phyloP scores from a whole-genome alignment of 305 asterid genomes.

The Rubia peregrina region DNA sequence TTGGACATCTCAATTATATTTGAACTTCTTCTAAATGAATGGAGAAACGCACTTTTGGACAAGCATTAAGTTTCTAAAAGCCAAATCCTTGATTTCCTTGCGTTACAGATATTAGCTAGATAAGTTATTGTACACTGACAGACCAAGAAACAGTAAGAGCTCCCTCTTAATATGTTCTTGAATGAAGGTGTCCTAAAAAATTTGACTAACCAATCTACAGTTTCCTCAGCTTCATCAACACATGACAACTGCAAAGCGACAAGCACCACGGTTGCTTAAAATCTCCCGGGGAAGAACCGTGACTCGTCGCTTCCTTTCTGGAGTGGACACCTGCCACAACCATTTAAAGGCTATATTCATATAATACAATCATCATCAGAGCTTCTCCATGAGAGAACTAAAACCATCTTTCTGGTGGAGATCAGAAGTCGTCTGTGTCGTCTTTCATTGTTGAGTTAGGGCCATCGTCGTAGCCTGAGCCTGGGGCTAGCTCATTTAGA shows the following conservation, averaged over 20 bases:
- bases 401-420: conserved; percentile 17
- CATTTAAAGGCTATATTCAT: conserved; percentile 21
- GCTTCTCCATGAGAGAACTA: conserved; percentile 27
- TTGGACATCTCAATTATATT: too few relatives aligned
- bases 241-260: conserved; percentile 24
- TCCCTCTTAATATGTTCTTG: conserved; percentile 24
- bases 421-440: conserved; percentile 39
- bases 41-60: neutral
- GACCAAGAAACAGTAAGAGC: conserved; percentile 28
- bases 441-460: conserved; percentile 47
- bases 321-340: conserved; percentile 28
- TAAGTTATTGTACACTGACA: conserved; percentile 45
- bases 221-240: conserved; percentile 30
- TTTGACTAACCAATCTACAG: conserved; percentile 45
- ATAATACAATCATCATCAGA: conserved; percentile 34
- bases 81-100: conserved; percentile 10
- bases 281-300: conserved; percentile 34
- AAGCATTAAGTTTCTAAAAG: conserved; percentile 5
- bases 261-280: conserved; percentile 19
- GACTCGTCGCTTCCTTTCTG: conserved; percentile 34
- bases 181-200: conserved; percentile 37
- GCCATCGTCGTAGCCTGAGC: conserved; percentile 78
- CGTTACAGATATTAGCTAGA: conserved; percentile 35
- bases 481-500: conserved; percentile 94
- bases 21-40: neutral